phyloP scores from a whole-genome alignment of 1,284 basidiomycete species.

The Porodaedalea pini region DNA sequence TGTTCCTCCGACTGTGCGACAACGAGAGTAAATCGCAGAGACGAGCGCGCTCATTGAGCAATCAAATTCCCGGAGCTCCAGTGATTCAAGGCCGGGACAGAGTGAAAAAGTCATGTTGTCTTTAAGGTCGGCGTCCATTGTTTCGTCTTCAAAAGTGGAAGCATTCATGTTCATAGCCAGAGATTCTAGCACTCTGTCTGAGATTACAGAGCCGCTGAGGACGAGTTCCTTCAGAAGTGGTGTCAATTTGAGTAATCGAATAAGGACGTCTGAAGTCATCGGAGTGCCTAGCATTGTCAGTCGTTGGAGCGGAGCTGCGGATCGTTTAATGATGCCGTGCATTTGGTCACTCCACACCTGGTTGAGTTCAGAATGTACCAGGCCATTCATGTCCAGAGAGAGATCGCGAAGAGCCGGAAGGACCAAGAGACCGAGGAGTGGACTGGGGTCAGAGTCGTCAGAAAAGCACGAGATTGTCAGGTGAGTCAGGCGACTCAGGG shows the following conservation, averaged over 20 bases:
- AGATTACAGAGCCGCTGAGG: conserved; percentile 8
- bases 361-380: conserved; percentile 3
- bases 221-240: background rate
- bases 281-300: conserved; percentile 7
- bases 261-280: conserved; percentile 7
- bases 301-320: background rate
- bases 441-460: conserved; percentile 11
- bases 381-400: conserved; percentile 14
- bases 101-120: background rate
- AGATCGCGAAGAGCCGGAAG: conserved; percentile 8
- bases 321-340: conserved; percentile 3
- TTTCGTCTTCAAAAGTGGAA: background rate
- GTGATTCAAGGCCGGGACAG: conserved; percentile 4
- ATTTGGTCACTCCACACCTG: conserved; percentile 9
- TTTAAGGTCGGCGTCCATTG: background rate
- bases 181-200: background rate
- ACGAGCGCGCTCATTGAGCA: conserved; percentile 2
- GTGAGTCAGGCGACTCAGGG: background rate
- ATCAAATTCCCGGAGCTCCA: conserved; percentile 12
- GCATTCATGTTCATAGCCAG: background rate
- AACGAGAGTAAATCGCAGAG: background rate
- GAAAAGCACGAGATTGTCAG: conserved; percentile 13
- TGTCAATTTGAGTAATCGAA: conserved; percentile 1
- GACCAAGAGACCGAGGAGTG: conserved; percentile 10
- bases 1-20: background rate